Evolutionary conservation across 306 rosid species (phyloP).

Genomic region (Cucurbita argyrosperma): DNA sequence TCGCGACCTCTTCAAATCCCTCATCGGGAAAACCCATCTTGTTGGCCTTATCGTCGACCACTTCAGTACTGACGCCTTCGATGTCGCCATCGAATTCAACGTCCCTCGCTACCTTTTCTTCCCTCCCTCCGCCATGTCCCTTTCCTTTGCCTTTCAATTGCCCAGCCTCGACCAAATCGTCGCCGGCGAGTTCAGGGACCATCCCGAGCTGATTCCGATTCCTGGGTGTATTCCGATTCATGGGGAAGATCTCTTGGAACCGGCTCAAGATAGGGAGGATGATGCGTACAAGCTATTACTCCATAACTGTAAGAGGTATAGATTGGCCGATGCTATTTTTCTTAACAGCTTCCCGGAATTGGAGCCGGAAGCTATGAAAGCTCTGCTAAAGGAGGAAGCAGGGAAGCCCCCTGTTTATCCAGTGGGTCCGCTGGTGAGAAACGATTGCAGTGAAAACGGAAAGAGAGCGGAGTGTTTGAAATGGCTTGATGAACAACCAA

Average conservation of each 20-base stretch:
- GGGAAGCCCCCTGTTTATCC: conserved; percentile 37
- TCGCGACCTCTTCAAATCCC: neutral
- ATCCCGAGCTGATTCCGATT: conserved; percentile 26
- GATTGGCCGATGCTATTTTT: conserved; percentile 31
- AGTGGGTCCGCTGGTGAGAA: conserved; percentile 35
- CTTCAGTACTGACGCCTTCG: conserved; percentile 48
- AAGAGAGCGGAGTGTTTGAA: conserved; percentile 16
- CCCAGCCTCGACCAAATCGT: conserved; percentile 24
- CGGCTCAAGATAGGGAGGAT: conserved; percentile 30
- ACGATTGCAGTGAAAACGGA: neutral
- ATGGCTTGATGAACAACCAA: conserved; percentile 34
- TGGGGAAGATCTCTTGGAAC: conserved; percentile 31
- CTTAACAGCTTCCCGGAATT: conserved; percentile 46
- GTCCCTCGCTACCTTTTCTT: conserved; percentile 24
- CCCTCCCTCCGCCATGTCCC: conserved; percentile 26
- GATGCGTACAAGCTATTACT: conserved; percentile 37
- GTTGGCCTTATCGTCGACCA: conserved; percentile 33
- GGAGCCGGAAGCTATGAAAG: conserved; percentile 26
- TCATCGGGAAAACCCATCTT: neutral
- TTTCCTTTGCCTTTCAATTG: conserved; percentile 25
- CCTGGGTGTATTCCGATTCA: conserved; percentile 49
- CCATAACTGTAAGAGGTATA: conserved; percentile 19
- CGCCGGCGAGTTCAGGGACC: conserved; percentile 28
- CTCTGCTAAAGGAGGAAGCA: conserved; percentile 12
- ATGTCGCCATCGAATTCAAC: conserved; percentile 25